Evolutionary conservation across 805 yeast species (phyloP).

Genomic region (Candida incommunis): DNA sequence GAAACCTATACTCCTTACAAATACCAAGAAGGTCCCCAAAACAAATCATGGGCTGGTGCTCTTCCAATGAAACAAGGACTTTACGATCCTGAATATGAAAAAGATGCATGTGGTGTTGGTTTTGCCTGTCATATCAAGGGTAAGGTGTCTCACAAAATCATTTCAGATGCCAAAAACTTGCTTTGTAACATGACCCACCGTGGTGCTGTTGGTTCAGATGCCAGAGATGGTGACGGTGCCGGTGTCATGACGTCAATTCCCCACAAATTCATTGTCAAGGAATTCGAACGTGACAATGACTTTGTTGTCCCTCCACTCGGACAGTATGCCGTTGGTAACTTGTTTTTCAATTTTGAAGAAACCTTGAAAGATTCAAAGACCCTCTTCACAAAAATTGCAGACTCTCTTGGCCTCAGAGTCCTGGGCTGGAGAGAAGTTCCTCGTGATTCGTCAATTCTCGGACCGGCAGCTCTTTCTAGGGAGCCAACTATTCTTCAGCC

Average conservation of each 20-base stretch:
- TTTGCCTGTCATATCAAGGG: conserved; percentile 93
- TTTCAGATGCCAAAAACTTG: conserved; percentile 71
- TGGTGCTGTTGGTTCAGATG: conserved; percentile 94
- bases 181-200: conserved; percentile 97
- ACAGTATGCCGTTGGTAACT: conserved; percentile 89
- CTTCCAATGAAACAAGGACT: conserved; percentile 79
- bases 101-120: conserved; percentile 98
- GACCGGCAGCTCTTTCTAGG: conserved; percentile 87
- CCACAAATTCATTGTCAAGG: conserved; percentile 73
- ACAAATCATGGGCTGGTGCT: conserved; percentile 84
- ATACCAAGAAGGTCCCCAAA: conserved; percentile 64
- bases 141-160: conserved; percentile 72
- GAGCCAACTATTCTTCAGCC: conserved; percentile 92
- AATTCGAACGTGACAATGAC: conserved; percentile 58
- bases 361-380: conserved; percentile 54
- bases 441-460: conserved; percentile 82
- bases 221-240: conserved; percentile 98
- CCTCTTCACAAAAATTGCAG: conserved; percentile 73
- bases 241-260: conserved; percentile 91
- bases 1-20: conserved; percentile 28
- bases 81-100: conserved; percentile 85
- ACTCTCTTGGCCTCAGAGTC: conserved; percentile 60
- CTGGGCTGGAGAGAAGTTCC: conserved; percentile 95
- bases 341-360: conserved; percentile 73
- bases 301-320: conserved; percentile 62